Evolutionary conservation across 31 red algal species (phyloP).

Genomic region (Bonnemaisonia californica): DNA sequence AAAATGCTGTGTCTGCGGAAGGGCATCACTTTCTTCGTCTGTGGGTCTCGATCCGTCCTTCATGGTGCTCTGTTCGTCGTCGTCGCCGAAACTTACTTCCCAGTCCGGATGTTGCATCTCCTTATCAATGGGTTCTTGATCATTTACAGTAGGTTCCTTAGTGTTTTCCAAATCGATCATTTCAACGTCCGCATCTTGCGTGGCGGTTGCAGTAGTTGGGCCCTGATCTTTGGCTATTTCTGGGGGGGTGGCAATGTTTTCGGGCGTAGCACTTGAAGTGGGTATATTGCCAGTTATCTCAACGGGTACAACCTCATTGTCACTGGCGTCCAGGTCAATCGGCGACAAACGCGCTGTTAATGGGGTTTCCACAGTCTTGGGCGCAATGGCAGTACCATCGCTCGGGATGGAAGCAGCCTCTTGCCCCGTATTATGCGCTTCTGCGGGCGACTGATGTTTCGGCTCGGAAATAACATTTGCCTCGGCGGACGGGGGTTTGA

Average conservation of each 20-base stretch:
- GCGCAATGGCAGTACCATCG: not conserved
- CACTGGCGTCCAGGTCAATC: not conserved
- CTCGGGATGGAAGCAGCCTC: not conserved
- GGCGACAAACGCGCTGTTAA: not conserved
- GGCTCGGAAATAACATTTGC: not conserved
- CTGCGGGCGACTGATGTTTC: not conserved
- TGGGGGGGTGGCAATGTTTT: not conserved
- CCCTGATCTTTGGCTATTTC: not conserved
- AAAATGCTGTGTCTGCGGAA: conserved; percentile 46
- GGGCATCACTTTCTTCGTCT: not conserved
- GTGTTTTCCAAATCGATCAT: not conserved
- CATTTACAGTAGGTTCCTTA: not conserved
- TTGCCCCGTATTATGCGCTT: no score
- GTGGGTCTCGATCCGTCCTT: not conserved
- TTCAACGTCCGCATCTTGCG: not conserved
- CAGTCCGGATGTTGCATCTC: not conserved
- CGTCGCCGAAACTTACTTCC: conserved; percentile 2
- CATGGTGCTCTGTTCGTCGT: not conserved
- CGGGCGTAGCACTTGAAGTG: not conserved
- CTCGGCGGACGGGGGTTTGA: not conserved
- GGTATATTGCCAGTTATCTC: not conserved
- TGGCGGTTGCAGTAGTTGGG: not conserved
- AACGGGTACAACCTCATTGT: not conserved
- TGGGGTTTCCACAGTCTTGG: not conserved
- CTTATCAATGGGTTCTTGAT: not conserved